Evolutionary conservation across 2,329 filamentous ascomycete genomes (phyloP).

Genomic region (Beauveria asiatica): DNA sequence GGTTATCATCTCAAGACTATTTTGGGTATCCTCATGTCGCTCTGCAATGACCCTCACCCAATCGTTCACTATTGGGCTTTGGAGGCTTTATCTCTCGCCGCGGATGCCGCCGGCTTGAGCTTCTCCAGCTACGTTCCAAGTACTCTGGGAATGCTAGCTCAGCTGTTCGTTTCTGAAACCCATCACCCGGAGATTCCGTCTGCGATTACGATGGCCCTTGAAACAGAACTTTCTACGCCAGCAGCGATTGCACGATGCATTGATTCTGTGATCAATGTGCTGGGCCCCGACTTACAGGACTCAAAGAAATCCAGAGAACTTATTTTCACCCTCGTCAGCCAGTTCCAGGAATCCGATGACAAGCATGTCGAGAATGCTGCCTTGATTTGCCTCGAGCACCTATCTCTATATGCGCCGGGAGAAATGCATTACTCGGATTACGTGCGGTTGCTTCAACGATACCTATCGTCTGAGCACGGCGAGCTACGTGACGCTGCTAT

Average conservation of each 20-base stretch:
- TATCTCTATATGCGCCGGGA: constrained; percentile 84
- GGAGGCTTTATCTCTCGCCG: constrained; percentile 75
- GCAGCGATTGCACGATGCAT: constrained; percentile 80
- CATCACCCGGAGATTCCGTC: constrained; percentile 80
- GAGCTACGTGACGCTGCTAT: constrained; percentile 73
- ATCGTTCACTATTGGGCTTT: constrained; percentile 95
- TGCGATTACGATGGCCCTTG: constrained; percentile 79
- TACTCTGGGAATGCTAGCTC: constrained; percentile 86
- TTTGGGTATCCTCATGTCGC: constrained; percentile 93
- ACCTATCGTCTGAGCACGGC: constrained; percentile 60
- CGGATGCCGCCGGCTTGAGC: constrained; percentile 84
- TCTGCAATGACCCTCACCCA: constrained; percentile 91
- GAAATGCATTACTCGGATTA: constrained; percentile 80
- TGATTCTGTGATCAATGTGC: constrained; percentile 92
- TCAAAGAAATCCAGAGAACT: constrained; percentile 85
- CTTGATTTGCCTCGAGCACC: constrained; percentile 76
- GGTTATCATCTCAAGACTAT: constrained; percentile 96
- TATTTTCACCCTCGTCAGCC: constrained; percentile 75
- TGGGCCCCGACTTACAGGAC: constrained; percentile 92
- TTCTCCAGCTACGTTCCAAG: constrained; percentile 87
- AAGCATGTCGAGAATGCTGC: constrained; percentile 65
- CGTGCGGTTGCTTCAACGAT: constrained; percentile 70
- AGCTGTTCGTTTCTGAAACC: constrained; percentile 83
- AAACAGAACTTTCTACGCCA: constrained; percentile 73
- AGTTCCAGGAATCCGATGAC: constrained; percentile 72